Evolutionary conservation across 768 basidiomycete genomes (phyloP), one percentile per base, ranked within the genome.

Genomic region (Galerina sulciceps): DNA sequence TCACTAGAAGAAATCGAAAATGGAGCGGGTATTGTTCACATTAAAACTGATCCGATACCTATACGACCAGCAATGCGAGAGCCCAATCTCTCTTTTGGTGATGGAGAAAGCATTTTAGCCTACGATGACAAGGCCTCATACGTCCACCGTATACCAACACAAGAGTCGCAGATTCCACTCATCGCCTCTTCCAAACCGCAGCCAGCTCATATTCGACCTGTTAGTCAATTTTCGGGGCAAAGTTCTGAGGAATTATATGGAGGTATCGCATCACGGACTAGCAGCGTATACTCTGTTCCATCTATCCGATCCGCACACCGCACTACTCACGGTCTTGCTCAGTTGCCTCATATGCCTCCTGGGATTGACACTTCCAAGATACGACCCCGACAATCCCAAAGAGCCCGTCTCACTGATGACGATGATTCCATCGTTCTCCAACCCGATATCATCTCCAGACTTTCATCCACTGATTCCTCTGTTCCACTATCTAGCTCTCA

Each of bases 1-100:
- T 75, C 75, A 2, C 58, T 80, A 26, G 77, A 80, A 58, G 78
- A 80, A 58, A 75, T 66, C 11, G 69, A 66, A 14, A 70, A 78
- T 50, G 78, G 76, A 14, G 65, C 71, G 6, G 78, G 77, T 1
- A 67, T 75, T 17, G 76, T 80, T 10, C 75, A 75, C 56, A 51
- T 51, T 47, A 42, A 71, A 41, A 47, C 52, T 14, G 58, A 52
- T 47, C 48, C 35, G 9, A 34, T 35, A 3, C 43, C 42, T 14
- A 54, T 15, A 13, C 48, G 55, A 36, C 62, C 54, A 37, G n/a
- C 23, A 13, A 60, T 52, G 42, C 53, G 52, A 35, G 35, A 42
- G 8, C 49, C 62, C 6, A 56, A 34, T 34, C 61, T 59, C 17
- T 65, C 66, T 10, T 64, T 65, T 31, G 55, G 55, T 10, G 57